phyloP scores from a whole-genome alignment of 352 stramenopile genomes.

The Phytophthora nicotianae region DNA sequence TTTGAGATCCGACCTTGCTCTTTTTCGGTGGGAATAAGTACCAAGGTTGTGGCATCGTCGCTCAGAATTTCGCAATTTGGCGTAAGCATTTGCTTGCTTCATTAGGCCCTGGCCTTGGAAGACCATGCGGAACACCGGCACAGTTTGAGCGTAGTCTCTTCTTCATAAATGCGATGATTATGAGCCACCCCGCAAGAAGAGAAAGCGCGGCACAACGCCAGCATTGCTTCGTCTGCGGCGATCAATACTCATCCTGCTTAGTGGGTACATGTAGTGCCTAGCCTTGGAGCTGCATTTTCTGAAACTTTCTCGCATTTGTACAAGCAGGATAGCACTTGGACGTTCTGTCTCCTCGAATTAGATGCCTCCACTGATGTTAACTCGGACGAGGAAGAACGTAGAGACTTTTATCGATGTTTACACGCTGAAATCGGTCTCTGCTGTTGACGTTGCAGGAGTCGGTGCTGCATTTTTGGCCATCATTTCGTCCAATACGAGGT shows the following conservation, averaged over 20 bases:
- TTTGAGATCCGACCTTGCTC: not conserved
- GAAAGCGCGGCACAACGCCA: too few species aligned
- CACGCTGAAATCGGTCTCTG: slow-evolving; percentile 15
- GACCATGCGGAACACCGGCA: too few species aligned
- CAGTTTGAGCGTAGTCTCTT: not conserved
- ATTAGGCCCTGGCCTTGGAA: not conserved
- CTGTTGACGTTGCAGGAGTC: slow-evolving; percentile 8
- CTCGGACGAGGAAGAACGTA: not conserved
- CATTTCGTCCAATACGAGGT: slow-evolving; percentile 40
- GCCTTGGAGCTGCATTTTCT: slow-evolving; percentile 4
- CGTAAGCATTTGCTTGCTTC: not conserved
- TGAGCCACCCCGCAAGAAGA: too few species aligned
- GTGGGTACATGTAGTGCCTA: too few species aligned
- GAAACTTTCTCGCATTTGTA: not conserved
- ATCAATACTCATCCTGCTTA: too few species aligned
- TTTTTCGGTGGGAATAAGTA: slow-evolving; percentile 8
- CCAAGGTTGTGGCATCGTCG: slow-evolving; percentile 12
- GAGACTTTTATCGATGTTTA: not conserved
- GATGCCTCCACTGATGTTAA: not conserved
- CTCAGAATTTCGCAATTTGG: not conserved
- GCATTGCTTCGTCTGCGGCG: too few species aligned
- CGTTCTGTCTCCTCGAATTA: slow-evolving; percentile 6
- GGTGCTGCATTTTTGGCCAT: slow-evolving; percentile 24
- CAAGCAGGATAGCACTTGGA: too few species aligned
- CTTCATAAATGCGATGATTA: not conserved